These are phyloP conservation scores for Kuraishia ogatae DNA, from an alignment of 805 yeast genomes.

Conservation along the genomic window DNA sequence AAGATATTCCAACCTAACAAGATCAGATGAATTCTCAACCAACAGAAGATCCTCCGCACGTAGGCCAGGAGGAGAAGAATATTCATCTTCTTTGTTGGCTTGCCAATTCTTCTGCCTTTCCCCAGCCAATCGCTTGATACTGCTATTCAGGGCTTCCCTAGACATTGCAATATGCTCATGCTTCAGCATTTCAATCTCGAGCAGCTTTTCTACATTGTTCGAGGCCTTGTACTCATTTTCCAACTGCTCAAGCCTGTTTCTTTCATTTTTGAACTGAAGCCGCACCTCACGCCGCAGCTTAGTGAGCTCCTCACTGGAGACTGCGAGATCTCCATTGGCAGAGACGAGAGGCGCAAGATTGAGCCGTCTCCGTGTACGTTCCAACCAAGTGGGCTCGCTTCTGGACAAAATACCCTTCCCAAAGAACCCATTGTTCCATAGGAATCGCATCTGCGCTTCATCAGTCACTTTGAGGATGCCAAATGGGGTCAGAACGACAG, in stretches of 20 bases:
- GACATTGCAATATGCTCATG: neutral
- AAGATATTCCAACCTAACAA: conserved; percentile 33
- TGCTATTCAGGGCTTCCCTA: conserved; percentile 5
- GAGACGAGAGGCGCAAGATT: conserved; percentile 23
- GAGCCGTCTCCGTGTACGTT: conserved; percentile 52
- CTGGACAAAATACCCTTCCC: conserved; percentile 89
- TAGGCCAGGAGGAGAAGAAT: conserved; percentile 3
- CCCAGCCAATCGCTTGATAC: conserved; percentile 5
- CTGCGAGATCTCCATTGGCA: conserved; percentile 7
- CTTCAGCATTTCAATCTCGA: conserved; percentile 24
- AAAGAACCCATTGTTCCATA: conserved; percentile 87
- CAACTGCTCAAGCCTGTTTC: conserved; percentile 49
- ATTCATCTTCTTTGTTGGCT: neutral
- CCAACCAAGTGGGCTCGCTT: conserved; percentile 87
- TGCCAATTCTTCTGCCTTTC: neutral
- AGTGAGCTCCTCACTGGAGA: conserved; percentile 71
- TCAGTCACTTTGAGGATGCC: conserved; percentile 32
- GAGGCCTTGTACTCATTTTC: conserved; percentile 24
- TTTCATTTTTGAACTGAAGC: conserved; percentile 56
- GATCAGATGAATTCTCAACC: conserved; percentile 14
- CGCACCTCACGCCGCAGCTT: conserved; percentile 64
- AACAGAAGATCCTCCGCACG: conserved; percentile 30
- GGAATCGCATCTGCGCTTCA: conserved; percentile 35
- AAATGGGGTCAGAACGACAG: conserved; percentile 9
- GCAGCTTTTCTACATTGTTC: conserved; percentile 12